phyloP scores from a whole-genome alignment of 192 early-diverging fungal genomes.

The Mortierella alpina region DNA sequence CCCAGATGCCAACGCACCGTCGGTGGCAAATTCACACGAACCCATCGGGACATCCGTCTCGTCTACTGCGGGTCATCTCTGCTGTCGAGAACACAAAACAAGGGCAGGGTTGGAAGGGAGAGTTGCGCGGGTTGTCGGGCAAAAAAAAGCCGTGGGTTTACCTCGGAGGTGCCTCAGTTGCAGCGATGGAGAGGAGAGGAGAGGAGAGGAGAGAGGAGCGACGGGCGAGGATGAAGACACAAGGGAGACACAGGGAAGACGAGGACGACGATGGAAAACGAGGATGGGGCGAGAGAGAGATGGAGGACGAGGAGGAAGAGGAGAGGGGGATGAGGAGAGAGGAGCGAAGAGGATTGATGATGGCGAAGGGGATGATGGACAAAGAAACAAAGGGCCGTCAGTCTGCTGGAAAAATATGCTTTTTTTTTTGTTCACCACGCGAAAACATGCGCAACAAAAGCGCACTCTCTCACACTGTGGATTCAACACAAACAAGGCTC shows the following conservation, averaged over 20 bases:
- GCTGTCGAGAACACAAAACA: no score
- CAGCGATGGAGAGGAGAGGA: not conserved
- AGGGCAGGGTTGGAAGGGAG: not conserved
- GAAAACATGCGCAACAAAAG: no score
- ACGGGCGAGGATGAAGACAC: not conserved
- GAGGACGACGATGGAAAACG: not conserved
- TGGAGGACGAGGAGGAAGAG: not conserved
- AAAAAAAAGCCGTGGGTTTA: not conserved
- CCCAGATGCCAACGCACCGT: no score
- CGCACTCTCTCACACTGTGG: no score
- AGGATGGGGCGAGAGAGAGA: not conserved
- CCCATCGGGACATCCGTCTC: no score
- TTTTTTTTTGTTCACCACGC: no score
- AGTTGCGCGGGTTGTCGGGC: not conserved
- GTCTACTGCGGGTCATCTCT: no score
- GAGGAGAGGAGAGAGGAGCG: not conserved
- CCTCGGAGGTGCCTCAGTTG: no score
- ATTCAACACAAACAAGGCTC: no score
- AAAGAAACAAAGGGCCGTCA: conserved; percentile 3
- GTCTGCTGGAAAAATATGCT: no score
- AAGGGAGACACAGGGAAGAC: not conserved
- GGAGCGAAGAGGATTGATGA: not conserved
- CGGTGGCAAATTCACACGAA: no score
- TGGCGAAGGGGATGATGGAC: not conserved
- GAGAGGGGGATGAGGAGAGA: not conserved